Evolutionary conservation across 2,329 filamentous ascomycete species (phyloP).

Genomic region (Sporothrix phasma): DNA sequence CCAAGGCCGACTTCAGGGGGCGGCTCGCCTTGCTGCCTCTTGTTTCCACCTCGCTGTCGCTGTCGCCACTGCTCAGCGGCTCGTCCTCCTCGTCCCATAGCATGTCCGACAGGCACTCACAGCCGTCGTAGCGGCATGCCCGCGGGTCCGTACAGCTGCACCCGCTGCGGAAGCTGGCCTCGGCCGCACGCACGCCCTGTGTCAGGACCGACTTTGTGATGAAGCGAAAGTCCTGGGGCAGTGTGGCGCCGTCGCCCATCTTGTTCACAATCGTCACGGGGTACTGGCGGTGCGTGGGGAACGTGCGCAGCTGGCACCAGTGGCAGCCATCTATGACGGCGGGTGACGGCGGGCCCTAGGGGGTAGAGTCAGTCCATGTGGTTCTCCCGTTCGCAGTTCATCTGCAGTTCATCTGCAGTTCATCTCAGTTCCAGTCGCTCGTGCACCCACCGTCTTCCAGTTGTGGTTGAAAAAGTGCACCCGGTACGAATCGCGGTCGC

Average conservation of each 20-base stretch:
- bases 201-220: slow-evolving; percentile 52
- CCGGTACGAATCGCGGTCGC: slow-evolving; percentile 7
- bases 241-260: slow-evolving; percentile 40
- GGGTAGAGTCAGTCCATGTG: neutral
- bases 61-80: slow-evolving; percentile 27
- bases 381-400: neutral
- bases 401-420: neutral
- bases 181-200: slow-evolving; percentile 48
- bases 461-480: slow-evolving; percentile 19
- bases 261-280: slow-evolving; percentile 57
- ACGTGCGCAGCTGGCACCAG: slow-evolving; percentile 50
- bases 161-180: slow-evolving; percentile 54
- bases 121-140: slow-evolving; percentile 58
- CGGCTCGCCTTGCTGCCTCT: neutral
- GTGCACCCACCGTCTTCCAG: slow-evolving; percentile 16
- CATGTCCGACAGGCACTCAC: slow-evolving; percentile 53
- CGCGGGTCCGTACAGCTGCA: slow-evolving; percentile 55
- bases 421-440: too few species aligned
- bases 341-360: slow-evolving; percentile 14
- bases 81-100: slow-evolving; percentile 48
- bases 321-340: slow-evolving; percentile 37
- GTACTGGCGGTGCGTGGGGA: slow-evolving; percentile 37
- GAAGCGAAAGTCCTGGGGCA: slow-evolving; percentile 58
- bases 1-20: too few species aligned
- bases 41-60: slow-evolving; percentile 6